Percentiles rank a stretch among this genome's conserved stretches.
Evolutionary conservation across 768 basidiomycete genomes (phyloP).

Genomic region (Serendipita sp.): DNA sequence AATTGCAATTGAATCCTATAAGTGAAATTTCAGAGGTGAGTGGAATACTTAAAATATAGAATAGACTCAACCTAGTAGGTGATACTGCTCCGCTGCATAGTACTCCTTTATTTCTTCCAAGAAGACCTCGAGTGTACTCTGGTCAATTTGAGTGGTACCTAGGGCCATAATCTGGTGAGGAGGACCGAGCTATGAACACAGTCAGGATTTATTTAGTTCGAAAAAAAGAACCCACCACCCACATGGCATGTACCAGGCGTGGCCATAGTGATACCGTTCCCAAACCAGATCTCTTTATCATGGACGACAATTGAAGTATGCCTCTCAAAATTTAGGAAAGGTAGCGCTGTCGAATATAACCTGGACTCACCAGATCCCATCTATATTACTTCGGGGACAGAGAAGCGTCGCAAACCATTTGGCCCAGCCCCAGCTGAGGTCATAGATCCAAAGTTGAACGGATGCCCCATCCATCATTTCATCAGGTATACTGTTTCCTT

Average conservation of each 20-base stretch:
- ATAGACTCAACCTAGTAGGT: slow-evolving; percentile 46
- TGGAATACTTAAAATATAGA: neutral
- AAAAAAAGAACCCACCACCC: slow-evolving; percentile 17
- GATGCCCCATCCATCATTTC: neutral
- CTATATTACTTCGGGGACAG: slow-evolving; percentile 78
- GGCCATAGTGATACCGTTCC: slow-evolving; percentile 62
- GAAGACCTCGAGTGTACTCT: slow-evolving; percentile 76
- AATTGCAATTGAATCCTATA: neutral
- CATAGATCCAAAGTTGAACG: slow-evolving; percentile 84
- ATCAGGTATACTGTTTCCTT: no score
- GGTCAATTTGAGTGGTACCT: slow-evolving; percentile 66
- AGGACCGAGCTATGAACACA: slow-evolving; percentile 41
- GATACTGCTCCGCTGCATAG: slow-evolving; percentile 73
- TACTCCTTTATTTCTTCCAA: slow-evolving; percentile 52
- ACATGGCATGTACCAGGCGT: slow-evolving; percentile 72
- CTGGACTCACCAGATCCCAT: slow-evolving; percentile 67
- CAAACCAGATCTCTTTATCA: slow-evolving; percentile 77
- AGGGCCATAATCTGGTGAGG: slow-evolving; percentile 57
- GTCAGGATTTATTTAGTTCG: neutral
- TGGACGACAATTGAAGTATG: slow-evolving; percentile 86
- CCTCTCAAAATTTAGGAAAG: slow-evolving; percentile 27
- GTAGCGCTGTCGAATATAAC: neutral
- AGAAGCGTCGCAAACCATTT: slow-evolving; percentile 42
- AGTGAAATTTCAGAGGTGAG: neutral
- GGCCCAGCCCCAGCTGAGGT: slow-evolving; percentile 78